Evolutionary conservation across 2,329 filamentous ascomycete genomes (phyloP).

Genomic region (Harringtonia lauricola): DNA sequence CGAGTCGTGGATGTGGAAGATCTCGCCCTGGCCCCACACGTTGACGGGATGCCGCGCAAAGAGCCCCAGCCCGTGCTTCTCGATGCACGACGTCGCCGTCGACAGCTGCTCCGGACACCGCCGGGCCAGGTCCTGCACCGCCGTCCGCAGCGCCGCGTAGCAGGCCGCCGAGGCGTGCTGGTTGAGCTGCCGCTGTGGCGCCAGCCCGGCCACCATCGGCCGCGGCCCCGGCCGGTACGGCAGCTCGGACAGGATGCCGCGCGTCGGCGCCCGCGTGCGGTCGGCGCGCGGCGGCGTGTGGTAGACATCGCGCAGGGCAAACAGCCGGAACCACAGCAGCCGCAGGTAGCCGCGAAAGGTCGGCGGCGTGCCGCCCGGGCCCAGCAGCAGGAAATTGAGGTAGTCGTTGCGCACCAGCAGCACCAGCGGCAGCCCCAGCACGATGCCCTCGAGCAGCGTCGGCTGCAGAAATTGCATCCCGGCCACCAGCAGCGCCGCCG

Average conservation of each 20-base stretch:
- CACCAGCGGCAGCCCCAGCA: slow-evolving; percentile 35
- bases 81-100: slow-evolving; percentile 63
- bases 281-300: slow-evolving; percentile 39
- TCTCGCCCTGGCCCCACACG: slow-evolving; percentile 66
- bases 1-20: slow-evolving; percentile 68
- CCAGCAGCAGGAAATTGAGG: slow-evolving; percentile 62
- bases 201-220: slow-evolving; percentile 62
- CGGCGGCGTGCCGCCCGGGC: slow-evolving; percentile 69
- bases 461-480: slow-evolving; percentile 40
- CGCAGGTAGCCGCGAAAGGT: slow-evolving; percentile 63
- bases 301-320: slow-evolving; percentile 62
- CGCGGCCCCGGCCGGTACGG: slow-evolving; percentile 52
- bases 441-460: slow-evolving; percentile 34
- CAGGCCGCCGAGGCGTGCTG: slow-evolving; percentile 47
- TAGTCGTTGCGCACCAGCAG: slow-evolving; percentile 60
- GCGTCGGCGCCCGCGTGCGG: slow-evolving; percentile 36
- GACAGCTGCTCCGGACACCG: slow-evolving; percentile 35
- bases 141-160: slow-evolving; percentile 41
- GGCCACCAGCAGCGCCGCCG: slow-evolving; percentile 34
- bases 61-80: slow-evolving; percentile 70
- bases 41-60: slow-evolving; percentile 58
- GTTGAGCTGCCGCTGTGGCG: slow-evolving; percentile 68
- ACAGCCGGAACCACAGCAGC: slow-evolving; percentile 63
- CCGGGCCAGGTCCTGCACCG: slow-evolving; percentile 38
- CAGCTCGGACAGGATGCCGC: slow-evolving; percentile 49